phyloP scores from a whole-genome alignment of 2,329 filamentous ascomycete genomes.

The Dactylellina drechsleri region DNA sequence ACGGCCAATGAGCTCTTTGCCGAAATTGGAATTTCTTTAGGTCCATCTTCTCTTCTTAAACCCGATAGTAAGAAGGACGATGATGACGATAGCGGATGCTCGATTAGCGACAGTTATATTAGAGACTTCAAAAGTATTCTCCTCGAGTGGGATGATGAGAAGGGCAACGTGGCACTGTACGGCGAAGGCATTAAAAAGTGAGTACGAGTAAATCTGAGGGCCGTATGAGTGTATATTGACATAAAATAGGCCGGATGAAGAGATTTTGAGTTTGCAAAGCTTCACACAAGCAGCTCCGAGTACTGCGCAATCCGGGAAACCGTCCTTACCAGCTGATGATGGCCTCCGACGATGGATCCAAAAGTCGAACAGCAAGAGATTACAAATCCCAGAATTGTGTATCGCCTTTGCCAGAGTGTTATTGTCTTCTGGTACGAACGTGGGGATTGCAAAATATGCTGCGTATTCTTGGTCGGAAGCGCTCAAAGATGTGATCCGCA shows the following conservation, averaged over 20 bases:
- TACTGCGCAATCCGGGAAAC: conserved; percentile 28
- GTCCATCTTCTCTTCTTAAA: conserved; percentile 56
- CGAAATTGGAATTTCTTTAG: conserved; percentile 56
- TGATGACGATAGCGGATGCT: conserved; percentile 42
- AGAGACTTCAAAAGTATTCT: conserved; percentile 62
- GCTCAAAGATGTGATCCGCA: conserved; percentile 56
- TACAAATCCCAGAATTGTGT: conserved; percentile 69
- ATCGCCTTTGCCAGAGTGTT: conserved; percentile 68
- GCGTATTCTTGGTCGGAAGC: conserved; percentile 58
- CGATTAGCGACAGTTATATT: conserved; percentile 56
- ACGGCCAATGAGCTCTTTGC: conserved; percentile 57
- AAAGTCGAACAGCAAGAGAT: conserved; percentile 66
- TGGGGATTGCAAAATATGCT: conserved; percentile 55
- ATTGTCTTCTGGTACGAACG: conserved; percentile 39
- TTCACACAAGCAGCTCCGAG: conserved; percentile 52
- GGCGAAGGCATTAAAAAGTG: conserved; percentile 58
- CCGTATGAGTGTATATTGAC: conserved; percentile 1
- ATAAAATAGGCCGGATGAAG: conserved; percentile 39
- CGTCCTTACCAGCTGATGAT: conserved; percentile 61
- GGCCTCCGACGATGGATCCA: conserved; percentile 68
- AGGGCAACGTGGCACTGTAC: conserved; percentile 60
- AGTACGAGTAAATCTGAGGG: neutral
- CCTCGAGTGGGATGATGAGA: conserved; percentile 62
- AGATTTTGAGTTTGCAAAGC: conserved; percentile 51
- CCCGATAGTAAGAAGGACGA: conserved; percentile 51